Percentiles rank a stretch among this genome's conserved stretches.
These are phyloP conservation scores for Aciculosporium take DNA, from an alignment of 2,329 filamentous ascomycete species.

Conservation along the genomic window DNA sequence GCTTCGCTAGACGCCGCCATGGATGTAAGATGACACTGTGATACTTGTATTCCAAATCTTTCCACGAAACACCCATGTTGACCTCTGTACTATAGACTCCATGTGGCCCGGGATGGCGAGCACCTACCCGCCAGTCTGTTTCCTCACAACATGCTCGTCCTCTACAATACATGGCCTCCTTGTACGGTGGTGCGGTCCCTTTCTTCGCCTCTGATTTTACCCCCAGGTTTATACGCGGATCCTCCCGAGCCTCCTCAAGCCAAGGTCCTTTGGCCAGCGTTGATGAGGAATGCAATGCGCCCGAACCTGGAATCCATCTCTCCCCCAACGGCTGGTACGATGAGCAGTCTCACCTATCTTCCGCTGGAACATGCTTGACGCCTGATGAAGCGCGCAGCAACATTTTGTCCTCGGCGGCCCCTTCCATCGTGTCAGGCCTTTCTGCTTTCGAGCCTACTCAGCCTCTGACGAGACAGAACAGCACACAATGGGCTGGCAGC, in stretches of 20 bases:
- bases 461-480: slow-evolving; percentile 30
- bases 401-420: slow-evolving; percentile 19
- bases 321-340: slow-evolving; percentile 14
- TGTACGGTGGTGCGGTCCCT: slow-evolving; percentile 14
- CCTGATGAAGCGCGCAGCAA: slow-evolving; percentile 13
- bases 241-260: slow-evolving; percentile 18
- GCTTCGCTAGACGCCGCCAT: slow-evolving; percentile 1
- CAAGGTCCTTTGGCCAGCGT: slow-evolving; percentile 21
- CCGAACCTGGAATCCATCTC: slow-evolving; percentile 25
- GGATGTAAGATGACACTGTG: slow-evolving; percentile 2
- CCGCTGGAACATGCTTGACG: slow-evolving; percentile 12
- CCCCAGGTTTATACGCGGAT: slow-evolving; percentile 14
- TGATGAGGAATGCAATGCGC: slow-evolving; percentile 18
- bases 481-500: slow-evolving; percentile 21
- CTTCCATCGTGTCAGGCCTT: slow-evolving; percentile 28
- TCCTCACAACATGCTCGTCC: slow-evolving; percentile 17
- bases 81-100: background rate
- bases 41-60: background rate
- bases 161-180: slow-evolving; percentile 25
- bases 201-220: slow-evolving; percentile 7
- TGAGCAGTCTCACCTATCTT: slow-evolving; percentile 13
- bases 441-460: slow-evolving; percentile 23
- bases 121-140: slow-evolving; percentile 12
- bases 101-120: slow-evolving; percentile 1
- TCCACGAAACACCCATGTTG: background rate